Evolutionary conservation across 1,139 yeast genomes (phyloP), one percentile per base, ranked within the genome.

Genomic region (Hyphopichia pseudoburtonii): DNA sequence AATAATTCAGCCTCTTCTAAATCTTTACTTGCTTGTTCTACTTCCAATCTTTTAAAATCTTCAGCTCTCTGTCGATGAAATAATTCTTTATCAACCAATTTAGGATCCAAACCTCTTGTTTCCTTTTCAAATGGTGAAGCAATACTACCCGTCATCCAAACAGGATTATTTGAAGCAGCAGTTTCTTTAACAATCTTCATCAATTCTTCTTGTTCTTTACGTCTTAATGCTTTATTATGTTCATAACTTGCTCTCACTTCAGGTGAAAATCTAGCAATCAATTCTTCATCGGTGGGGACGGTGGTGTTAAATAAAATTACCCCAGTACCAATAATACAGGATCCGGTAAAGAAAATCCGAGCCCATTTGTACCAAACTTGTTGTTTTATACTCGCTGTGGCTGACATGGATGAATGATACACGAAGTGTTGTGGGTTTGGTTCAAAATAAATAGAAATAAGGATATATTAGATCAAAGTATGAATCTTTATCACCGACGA

Each of bases 221-320:
- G 73, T 58, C 94, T 70, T 40, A 83, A 57, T 7, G 66, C 80
- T 48, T 73, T 73, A 53, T 84, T 84, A 38, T 71, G 67, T 52
- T 86, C 92, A 55, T 86, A 87, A 42, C 85, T 83, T 11, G 81
- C 82, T 45, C 89, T 70, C 34, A 88, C 66, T 54, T 89, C 96
- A 0, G 97, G 97, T 3, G 96, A 86, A 48, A 89, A 74, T 36
- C 74, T 62, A 15, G 81, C 78, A 31, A 89, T 74, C 37, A 89
- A 62, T 54, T 89, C 76, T 49, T 88, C 96, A 49, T 87, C 95
- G 0, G 92, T 76, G 2, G 96, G 96, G 0, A 88, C 82, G 3
- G 90, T 78, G 56, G 78, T 85, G 44, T 78, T 82, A 62, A 64
- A 84, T 18, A 83, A 65, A 4, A 85, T 45, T 2, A 80, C 77